phyloP scores from a whole-genome alignment of 2,329 filamentous ascomycete genomes.

The Hawksworthiomyces lignivorus region DNA sequence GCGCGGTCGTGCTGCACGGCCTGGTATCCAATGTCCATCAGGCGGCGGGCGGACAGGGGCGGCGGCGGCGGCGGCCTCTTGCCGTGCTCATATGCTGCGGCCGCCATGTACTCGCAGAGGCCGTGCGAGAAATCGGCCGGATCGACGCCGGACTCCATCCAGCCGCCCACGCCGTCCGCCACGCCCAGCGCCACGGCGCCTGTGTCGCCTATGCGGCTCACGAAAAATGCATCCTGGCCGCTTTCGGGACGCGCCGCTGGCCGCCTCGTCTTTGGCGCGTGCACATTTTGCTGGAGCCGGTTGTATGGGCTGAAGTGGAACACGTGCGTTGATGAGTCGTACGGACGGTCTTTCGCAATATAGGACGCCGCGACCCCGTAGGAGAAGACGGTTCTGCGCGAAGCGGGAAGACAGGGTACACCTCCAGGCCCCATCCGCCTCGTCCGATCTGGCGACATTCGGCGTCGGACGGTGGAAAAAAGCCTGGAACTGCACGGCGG shows the following conservation, averaged over 20 bases:
- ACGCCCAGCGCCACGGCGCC: constrained; percentile 75
- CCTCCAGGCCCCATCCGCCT: no score
- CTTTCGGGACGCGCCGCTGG: constrained; percentile 56
- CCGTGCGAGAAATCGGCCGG: constrained; percentile 93
- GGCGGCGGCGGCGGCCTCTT: constrained; percentile 18
- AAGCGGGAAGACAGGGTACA: background rate
- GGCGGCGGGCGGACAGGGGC: constrained; percentile 51
- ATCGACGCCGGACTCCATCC: constrained; percentile 87
- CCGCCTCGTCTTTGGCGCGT: constrained; percentile 34
- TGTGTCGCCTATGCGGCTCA: constrained; percentile 66
- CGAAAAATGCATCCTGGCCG: constrained; percentile 95
- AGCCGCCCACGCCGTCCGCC: constrained; percentile 91
- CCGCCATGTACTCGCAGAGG: constrained; percentile 87
- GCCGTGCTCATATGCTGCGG: constrained; percentile 55
- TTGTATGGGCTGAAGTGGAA: constrained; percentile 65
- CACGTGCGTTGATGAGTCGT: constrained; percentile 59
- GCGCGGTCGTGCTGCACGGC: constrained; percentile 65
- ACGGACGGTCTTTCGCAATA: constrained; percentile 62
- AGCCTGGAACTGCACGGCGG: no score
- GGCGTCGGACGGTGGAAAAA: no score
- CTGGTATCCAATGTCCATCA: constrained; percentile 82
- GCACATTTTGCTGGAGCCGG: constrained; percentile 42
- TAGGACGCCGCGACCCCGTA: constrained; percentile 70
- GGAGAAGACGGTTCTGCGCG: constrained; percentile 35
- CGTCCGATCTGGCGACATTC: no score